Evolutionary conservation across 805 yeast genomes (phyloP), one percentile per base, ranked within the genome.

Genomic region (Torulaspora maleeae): DNA sequence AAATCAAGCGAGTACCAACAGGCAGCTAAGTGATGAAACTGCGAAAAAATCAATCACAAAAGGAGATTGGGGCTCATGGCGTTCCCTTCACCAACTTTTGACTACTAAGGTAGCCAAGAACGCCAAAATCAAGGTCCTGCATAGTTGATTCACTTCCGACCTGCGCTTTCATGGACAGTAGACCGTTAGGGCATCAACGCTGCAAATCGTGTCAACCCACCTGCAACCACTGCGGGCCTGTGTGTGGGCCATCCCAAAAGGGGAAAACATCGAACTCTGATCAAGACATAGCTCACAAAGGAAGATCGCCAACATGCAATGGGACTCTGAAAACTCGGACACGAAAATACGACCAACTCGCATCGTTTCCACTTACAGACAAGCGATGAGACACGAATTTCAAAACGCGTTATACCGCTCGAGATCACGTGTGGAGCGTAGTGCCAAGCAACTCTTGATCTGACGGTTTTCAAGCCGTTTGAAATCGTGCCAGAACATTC

Each of bases 251-350:
- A 38, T 34, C 48, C 48, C 24, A 44, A 44, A 44, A 44, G 24
- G 48, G 48, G 34, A 44, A 44, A 44, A 44, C 28, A 40, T 44
- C 43, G 36, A 44, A 42, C 12, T 29, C 19, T 15, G 32, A 29
- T 20, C 41, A 19, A 30, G 35, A 4, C 25, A 28, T 15, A 27
- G 22, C 17, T 38, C 43, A 24, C 36, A 22, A 24, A 28, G 16
- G 36, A 33, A 13, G 29, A 39, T 7, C 27, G 28, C 43, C 36
- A 39, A 22, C 16, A 22, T 32, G 43, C 43, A 20, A 13, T 32
- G 22, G 12, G 32, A 32, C 37, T 22, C 16, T 9, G 16, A 10
- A 13, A n/a, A 8, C 16, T 10, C 30, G n/a, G 37, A 43, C 47
- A 43, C 47, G 47, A 43, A 43, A 43, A 43, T 12, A 16, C 7